Conservation (phyloP, 805 yeast genomes). For the Vanderwaltozyma yarrowii region DNA sequence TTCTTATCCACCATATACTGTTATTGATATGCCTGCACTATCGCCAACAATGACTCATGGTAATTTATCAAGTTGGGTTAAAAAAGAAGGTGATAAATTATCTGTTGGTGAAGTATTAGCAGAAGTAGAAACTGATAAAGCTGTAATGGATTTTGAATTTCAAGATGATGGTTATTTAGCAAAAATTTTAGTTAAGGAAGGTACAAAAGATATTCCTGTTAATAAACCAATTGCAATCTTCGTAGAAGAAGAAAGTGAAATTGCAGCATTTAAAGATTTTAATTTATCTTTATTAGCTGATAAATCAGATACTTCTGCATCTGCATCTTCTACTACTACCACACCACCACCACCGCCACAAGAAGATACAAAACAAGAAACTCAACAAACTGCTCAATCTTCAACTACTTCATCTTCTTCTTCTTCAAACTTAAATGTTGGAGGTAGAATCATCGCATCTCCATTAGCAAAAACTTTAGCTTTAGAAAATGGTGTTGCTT, state of each 20-base stretch:
- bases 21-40: conserved; percentile 95
- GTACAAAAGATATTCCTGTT: conserved; percentile 84
- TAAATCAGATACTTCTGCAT: conserved; percentile 36
- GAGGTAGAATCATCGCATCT: conserved; percentile 69
- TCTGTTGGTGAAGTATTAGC: conserved; percentile 91
- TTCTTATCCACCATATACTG: conserved; percentile 69
- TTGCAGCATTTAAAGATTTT: conserved; percentile 79
- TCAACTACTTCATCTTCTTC: conserved; percentile 32
- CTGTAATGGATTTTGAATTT: conserved; percentile 96
- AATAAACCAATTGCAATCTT: conserved; percentile 95
- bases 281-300: conserved; percentile 46
- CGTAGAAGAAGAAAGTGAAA: conserved; percentile 79
- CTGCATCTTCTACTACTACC: conserved; percentile 19
- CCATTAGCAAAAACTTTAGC: conserved; percentile 93
- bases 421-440: conserved; percentile 24
- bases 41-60: conserved; percentile 99
- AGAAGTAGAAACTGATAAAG: conserved; percentile 96
- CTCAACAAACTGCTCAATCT: conserved; percentile 29
- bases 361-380: too few species aligned
- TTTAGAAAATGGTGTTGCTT: conserved; percentile 79
- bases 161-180: conserved; percentile 94
- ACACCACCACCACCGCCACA: too few species aligned
- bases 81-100: conserved; percentile 79
- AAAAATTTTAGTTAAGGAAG: conserved; percentile 72
- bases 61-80: conserved; percentile 81